Evolutionary conservation across 192 early-diverging fungal species (phyloP).

Genomic region (Gamsiella multidivaricata): DNA sequence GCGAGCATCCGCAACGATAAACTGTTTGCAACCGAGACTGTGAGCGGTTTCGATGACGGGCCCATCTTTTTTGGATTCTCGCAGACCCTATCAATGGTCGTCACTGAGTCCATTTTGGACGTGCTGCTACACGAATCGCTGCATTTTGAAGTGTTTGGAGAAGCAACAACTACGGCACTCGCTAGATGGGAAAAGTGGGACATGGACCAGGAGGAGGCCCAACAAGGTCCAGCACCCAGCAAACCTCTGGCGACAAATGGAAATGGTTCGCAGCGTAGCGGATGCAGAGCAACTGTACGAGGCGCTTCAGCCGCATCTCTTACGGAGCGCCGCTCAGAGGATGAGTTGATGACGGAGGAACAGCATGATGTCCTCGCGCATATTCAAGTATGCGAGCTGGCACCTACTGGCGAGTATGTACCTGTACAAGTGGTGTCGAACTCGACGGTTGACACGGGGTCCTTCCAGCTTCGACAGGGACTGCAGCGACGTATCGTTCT

Average conservation of each 20-base stretch:
- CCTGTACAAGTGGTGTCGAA: conserved; percentile 66
- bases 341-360: conserved; percentile 76
- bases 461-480: conserved; percentile 77
- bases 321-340: conserved; percentile 61
- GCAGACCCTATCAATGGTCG: conserved; percentile 58
- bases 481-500: conserved; percentile 77
- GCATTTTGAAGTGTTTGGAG: conserved; percentile 66
- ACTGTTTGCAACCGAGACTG: conserved; percentile 71
- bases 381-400: conserved; percentile 75
- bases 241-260: conserved; percentile 1
- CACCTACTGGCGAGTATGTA: conserved; percentile 68
- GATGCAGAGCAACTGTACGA: not conserved
- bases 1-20: conserved; percentile 55
- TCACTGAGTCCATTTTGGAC: conserved; percentile 52
- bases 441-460: conserved; percentile 57
- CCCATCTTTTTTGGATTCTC: conserved; percentile 64
- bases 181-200: conserved; percentile 65
- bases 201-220: conserved; percentile 52
- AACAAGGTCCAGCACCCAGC: conserved; percentile 10
- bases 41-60: conserved; percentile 63
- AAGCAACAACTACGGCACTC: conserved; percentile 45
- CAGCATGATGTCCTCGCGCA: conserved; percentile 75
- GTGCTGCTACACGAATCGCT: conserved; percentile 46
- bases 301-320: conserved; percentile 3
- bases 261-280: not conserved